These are phyloP conservation scores for Phytophthora ohioensis DNA, from an alignment of 352 stramenopile genomes.

Conservation along the genomic window DNA sequence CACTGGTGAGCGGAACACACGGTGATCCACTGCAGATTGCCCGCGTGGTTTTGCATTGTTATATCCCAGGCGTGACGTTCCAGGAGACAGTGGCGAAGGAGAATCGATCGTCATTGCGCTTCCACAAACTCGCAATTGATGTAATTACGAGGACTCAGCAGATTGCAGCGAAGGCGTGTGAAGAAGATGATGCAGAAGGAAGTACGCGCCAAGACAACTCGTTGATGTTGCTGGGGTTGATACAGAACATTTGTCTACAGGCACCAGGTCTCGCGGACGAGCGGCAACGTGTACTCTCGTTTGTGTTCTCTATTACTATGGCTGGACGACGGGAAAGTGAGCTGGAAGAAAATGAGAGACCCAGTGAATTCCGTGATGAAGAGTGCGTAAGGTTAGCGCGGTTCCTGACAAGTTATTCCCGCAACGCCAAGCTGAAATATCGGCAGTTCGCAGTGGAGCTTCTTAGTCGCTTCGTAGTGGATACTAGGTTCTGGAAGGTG, in stretches of 20 bases:
- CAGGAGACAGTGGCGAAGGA: conserved; percentile 70
- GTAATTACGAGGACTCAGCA: conserved; percentile 54
- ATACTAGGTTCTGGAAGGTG: conserved; percentile 68
- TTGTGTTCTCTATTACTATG: conserved; percentile 53
- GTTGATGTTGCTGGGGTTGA: conserved; percentile 57
- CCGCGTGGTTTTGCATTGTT: conserved; percentile 74
- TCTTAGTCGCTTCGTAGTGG: conserved; percentile 67
- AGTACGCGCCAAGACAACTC: conserved; percentile 47
- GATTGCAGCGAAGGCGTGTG: conserved; percentile 19
- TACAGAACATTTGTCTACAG: conserved; percentile 84
- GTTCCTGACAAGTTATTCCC: conserved; percentile 82
- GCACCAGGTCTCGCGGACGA: conserved; percentile 79
- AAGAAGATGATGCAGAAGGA: conserved; percentile 45
- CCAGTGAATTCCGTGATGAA: conserved; percentile 50
- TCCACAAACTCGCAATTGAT: conserved; percentile 74
- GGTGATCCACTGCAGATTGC: conserved; percentile 64
- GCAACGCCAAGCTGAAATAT: conserved; percentile 77
- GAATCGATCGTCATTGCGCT: conserved; percentile 59
- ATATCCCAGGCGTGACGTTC: conserved; percentile 73
- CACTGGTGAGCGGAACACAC: conserved; percentile 58
- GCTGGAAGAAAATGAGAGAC: conserved; percentile 9
- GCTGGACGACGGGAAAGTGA: conserved; percentile 33
- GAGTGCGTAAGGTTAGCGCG: conserved; percentile 67
- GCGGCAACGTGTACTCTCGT: conserved; percentile 69
- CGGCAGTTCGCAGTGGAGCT: conserved; percentile 86